phyloP scores from a whole-genome alignment of 441 rosid genomes.

The Brassica balearica region DNA sequence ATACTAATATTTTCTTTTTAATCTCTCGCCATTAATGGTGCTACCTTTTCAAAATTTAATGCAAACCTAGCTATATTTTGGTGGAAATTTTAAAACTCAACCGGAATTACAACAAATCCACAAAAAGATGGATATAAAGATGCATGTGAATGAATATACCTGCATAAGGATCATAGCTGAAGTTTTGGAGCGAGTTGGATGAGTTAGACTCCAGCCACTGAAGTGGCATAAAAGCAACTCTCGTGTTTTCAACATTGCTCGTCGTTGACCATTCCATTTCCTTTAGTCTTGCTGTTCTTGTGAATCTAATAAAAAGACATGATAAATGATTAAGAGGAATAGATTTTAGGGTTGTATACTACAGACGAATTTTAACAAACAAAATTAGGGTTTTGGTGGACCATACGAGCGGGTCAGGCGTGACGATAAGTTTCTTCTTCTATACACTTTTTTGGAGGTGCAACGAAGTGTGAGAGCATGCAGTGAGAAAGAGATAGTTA shows the following conservation, averaged over 20 bases:
- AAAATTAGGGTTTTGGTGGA: conserved; percentile 26
- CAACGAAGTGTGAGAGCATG: conserved; percentile 13
- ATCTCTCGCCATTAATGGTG: too few species aligned
- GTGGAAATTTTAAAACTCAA: background rate
- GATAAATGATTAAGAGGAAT: background rate
- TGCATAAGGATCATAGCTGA: conserved; percentile 30
- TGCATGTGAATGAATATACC: conserved; percentile 10
- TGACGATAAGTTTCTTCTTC: conserved; percentile 19
- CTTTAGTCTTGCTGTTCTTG: background rate
- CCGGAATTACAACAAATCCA: background rate
- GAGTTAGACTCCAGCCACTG: conserved; percentile 20
- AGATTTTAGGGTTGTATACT: background rate
- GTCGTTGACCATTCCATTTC: conserved; percentile 39
- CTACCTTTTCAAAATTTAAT: background rate
- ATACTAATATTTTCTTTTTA: too few species aligned
- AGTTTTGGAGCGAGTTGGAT: conserved; percentile 26
- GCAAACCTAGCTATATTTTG: conserved; percentile 5
- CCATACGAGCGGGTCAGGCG: conserved; percentile 15
- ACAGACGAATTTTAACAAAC: background rate
- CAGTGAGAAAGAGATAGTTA: background rate
- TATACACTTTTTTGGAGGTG: conserved; percentile 15
- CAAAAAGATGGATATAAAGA: background rate
- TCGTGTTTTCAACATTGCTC: conserved; percentile 32
- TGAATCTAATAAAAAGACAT: background rate
- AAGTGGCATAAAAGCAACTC: conserved; percentile 20